A percentile compares a stretch with the other conserved stretches of the same genome.
Conservation (phyloP, 169 alveolate genomes). For the Plasmodium inui region DNA sequence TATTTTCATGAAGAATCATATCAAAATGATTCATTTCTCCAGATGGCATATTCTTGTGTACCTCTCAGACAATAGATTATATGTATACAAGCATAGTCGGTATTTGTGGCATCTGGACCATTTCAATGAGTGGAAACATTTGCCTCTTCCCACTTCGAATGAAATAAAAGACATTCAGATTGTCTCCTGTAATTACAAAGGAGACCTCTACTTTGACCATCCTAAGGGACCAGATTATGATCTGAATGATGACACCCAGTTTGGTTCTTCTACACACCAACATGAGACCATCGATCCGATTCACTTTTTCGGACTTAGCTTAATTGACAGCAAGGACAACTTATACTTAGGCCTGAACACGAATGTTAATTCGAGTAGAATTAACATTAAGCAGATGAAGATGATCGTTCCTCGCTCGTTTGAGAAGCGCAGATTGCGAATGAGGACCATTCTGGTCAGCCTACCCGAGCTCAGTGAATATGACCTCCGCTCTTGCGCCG, state of each 20-base stretch:
- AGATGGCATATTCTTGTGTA: conserved; percentile 69
- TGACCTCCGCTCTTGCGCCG: not conserved
- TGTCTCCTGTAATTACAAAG: conserved; percentile 46
- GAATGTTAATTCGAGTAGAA: not conserved
- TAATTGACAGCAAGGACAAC: conserved; percentile 26
- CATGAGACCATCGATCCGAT: conserved; percentile 18
- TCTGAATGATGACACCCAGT: not conserved
- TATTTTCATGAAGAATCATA: conserved; percentile 9
- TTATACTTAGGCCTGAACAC: conserved; percentile 33
- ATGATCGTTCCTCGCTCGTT: conserved; percentile 10
- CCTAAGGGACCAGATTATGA: not conserved
- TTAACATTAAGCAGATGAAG: conserved; percentile 20
- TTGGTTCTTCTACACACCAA: not conserved
- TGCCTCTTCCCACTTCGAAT: conserved; percentile 15
- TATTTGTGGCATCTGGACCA: conserved; percentile 24
- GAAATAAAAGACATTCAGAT: conserved; percentile 44
- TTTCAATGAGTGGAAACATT: conserved; percentile 45
- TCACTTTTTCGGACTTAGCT: conserved; percentile 21
- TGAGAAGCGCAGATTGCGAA: not conserved
- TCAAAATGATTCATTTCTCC: conserved; percentile 42
- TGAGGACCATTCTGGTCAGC: conserved; percentile 23
- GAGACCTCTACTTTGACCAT: conserved; percentile 31
- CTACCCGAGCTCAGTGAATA: conserved; percentile 39
- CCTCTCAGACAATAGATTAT: conserved; percentile 30
- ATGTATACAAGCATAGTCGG: conserved; percentile 39